Base-by-base conservation (phyloP, 441 rosid species). In the Bocquillonia castaneifolia region DNA sequence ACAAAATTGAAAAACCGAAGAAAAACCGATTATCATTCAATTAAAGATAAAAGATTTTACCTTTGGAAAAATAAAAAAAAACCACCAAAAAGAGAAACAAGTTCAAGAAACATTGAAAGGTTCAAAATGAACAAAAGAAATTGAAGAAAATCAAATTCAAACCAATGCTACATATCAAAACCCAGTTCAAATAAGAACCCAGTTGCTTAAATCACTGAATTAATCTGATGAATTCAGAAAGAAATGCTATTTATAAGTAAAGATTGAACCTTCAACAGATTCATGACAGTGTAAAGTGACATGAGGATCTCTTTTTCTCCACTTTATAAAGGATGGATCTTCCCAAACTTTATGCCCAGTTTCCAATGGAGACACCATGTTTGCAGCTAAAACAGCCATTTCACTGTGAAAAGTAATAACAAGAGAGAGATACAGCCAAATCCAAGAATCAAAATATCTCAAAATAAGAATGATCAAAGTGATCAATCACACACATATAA, bases 261-360 rank as follows among this genome's bases (percentile, higher is more conserved):
- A 36, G 1, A 47, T 0, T 1, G 28, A 34, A 91, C 99, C 98
- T 82, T 92, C 86, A 48, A 90, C 55, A 65, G 98, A 94, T 25
- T 94, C 99, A 76, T 94, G 99, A 80, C 91, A 90, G 67, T 71
- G 97, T 63, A 92, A 77, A 59, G 87, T 82, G 72, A 94, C 99
- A 72, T 94, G 99, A 80, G 93, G 71, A 50, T 94, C 98, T 78
- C 94, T 80, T 83, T 88, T 94, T 55, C 83, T 88, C 98, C 96
- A 89, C 76, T 92, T 92, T 75, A 92, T 74, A 73, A 92, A 84
- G 48, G 87, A 79, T 57, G 76, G 94, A 83, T 94, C 98, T 74
- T 94, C 96, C 99, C 99, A 90, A 13, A 73, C 83, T 66, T 70
- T 80, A 71, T 76, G 78, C 25, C 88, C 91, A 73, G 72, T 83